phyloP scores from a whole-genome alignment of 2,329 filamentous ascomycete genomes.

The Annulohypoxylon truncatum region DNA sequence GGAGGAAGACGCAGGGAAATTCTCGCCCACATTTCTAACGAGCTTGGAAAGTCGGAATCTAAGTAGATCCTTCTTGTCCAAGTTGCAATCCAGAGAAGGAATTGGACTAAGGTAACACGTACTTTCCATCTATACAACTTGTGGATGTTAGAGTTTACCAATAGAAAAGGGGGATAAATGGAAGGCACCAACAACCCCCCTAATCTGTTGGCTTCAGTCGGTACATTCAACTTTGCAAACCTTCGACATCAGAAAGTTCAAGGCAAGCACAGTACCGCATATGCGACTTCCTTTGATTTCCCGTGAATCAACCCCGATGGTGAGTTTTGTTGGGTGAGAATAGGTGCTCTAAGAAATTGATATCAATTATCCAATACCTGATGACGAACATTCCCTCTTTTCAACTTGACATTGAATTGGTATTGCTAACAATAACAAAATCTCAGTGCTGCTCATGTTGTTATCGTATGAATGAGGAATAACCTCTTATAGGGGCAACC shows the following conservation, averaged over 20 bases:
- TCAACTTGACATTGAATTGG: neutral
- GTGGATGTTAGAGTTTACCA: neutral
- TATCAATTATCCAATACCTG: neutral
- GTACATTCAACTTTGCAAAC: neutral
- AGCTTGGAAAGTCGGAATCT: neutral
- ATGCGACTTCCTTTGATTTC: neutral
- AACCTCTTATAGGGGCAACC: no score
- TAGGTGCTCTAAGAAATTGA: no score
- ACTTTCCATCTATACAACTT: neutral
- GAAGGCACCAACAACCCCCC: no score
- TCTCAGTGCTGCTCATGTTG: no score
- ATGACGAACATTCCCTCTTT: neutral
- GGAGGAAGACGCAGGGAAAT: neutral
- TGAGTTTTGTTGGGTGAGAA: no score
- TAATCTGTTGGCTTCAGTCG: neutral
- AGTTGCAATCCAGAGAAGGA: neutral
- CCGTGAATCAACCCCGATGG: neutral
- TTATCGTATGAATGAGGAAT: no score
- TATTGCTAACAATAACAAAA: no score
- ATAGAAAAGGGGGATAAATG: neutral
- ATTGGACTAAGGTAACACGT: neutral
- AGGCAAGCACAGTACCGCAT: neutral
- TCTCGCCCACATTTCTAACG: neutral
- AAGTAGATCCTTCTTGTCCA: neutral
- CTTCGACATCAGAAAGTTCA: neutral